Base-by-base conservation (phyloP, 2,329 filamentous ascomycete species). In the Helminthosporium solani region DNA sequence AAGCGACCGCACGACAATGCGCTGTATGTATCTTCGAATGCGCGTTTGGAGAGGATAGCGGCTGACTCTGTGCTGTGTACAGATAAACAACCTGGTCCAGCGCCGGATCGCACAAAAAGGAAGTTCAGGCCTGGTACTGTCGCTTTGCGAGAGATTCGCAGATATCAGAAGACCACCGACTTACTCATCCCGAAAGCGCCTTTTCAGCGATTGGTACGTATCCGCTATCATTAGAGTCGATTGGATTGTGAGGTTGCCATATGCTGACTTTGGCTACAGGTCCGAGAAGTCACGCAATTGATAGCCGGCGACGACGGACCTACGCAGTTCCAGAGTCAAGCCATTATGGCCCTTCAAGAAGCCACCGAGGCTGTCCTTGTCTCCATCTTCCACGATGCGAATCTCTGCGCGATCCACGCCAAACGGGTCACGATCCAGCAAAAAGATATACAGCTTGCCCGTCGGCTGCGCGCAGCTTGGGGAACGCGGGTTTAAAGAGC, bases 391-490 rank as follows among this genome's bases (percentile, higher is more conserved):
- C 91, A 97, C 77, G 92, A 97, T 73, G 96, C 92, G 78, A 97
- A 97, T 81, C 79, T 96, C 42, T 97, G 92, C 78, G 92, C 94
- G 70, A 96, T 97, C 75, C 94, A 97, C 78, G 92, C 94, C 77
- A 97, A 97, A 85, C 90, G 94, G 79, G 94, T 97, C 70, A 97
- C 92, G 70, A 97, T 97, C 77, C 92, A 92, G 77, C 86, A 85
- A 71, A 96, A 96, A 82, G 92, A 96, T 67, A 96, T 97, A 72
- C 92, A 97, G 78, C 85, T 97, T 40, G 91, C 92, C 68, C 88
- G 94, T 63, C 88, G 94, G 69, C 89, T 99, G 70, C 89, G 94
- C 68, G 94, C 94, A 61, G 91, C 71, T 7, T 76, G 73, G 73
- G 74, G 74, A 7, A 71, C 56, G 9, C 64, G 64, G 1, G 64